Evolutionary conservation across 2,329 filamentous ascomycete species (phyloP), one percentile per base, ranked within the genome.

Genomic region (Pseudogymnoascus pannorum): DNA sequence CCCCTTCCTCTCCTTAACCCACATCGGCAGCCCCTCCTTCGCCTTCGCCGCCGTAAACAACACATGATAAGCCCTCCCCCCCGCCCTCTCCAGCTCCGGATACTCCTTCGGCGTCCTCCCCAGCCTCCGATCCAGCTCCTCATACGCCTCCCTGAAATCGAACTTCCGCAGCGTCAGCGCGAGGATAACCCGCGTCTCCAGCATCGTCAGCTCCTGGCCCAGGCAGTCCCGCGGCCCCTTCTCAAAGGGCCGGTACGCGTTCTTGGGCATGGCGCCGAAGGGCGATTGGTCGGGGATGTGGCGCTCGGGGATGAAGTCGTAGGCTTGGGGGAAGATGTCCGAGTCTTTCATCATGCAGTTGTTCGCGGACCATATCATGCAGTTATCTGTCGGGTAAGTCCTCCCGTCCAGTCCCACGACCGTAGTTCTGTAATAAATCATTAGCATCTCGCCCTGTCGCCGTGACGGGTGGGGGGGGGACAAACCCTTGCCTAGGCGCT

Each of bases 151-250:
- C 36, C 69, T 66, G 58, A 83, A 77, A 57, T 82, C 78, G 42
- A 81, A 80, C 9, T 75, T 74, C 33, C 79, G 65, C 5, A 78
- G 63, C 0, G 76, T 76, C 66, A 81, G 71, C 3, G 79, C 75
- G 48, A 82, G 67, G 4, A 78, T 74, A 44, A 78, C 71, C 61
- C 75, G 76, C 16, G 76, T 70, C 68, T 82, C 80, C 26, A 65
- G 66, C 72, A 79, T 76, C 1, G 78, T 81, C 26, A 82, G 70
- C 64, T 77, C 76, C 67, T 84, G 80, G 0, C 81, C 82, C 14
- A 83, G 76, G 65, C 82, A 86, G 57, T 79, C 79, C n/a, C 82
- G 69, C 2, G 76, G 74, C 0, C 82, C 82, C 60, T 77, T 75
- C 64, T 80, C 79, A 67, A 85, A 85, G 0, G 78, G 74, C 8